phyloP scores from a whole-genome alignment of 495 filamentous ascomycete species.

The Penicillium coffeae region DNA sequence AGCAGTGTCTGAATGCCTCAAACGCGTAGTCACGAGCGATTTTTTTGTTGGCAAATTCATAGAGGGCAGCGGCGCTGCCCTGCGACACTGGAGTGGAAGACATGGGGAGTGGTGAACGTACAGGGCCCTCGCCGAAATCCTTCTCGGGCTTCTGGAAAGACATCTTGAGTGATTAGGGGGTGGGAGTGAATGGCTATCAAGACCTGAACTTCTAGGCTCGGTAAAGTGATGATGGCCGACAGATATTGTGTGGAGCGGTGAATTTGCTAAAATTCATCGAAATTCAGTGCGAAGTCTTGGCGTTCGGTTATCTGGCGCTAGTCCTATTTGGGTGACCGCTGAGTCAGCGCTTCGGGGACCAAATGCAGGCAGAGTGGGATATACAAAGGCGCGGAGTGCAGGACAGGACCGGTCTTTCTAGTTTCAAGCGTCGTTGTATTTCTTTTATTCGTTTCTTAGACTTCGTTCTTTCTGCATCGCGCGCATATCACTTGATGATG shows the following conservation, averaged over 20 bases:
- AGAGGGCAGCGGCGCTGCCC: neutral
- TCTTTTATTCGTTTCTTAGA: neutral
- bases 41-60: neutral
- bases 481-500: conserved; percentile 18
- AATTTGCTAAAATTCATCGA: conserved; percentile 19
- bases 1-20: neutral
- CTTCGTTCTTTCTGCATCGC: neutral
- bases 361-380: conserved; percentile 14
- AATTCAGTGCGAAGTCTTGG: conserved; percentile 42
- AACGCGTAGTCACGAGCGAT: neutral
- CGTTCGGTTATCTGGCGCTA: conserved; percentile 41
- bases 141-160: conserved; percentile 96
- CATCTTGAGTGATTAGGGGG: conserved; percentile 57
- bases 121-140: conserved; percentile 83
- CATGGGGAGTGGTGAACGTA: conserved; percentile 38
- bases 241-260: conserved; percentile 30
- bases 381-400: too few species aligned
- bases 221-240: conserved; percentile 75
- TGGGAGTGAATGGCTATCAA: conserved; percentile 47
- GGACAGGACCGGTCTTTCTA: conserved; percentile 6
- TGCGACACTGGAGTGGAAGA: neutral
- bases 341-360: conserved; percentile 13
- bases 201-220: conserved; percentile 64
- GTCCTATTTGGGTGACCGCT: conserved; percentile 15
- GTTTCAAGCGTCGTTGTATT: neutral